Percentiles rank a stretch among this genome's conserved stretches.
phyloP scores from a whole-genome alignment of 2,329 filamentous ascomycete genomes.

The Macrophomina pseudophaseolina region DNA sequence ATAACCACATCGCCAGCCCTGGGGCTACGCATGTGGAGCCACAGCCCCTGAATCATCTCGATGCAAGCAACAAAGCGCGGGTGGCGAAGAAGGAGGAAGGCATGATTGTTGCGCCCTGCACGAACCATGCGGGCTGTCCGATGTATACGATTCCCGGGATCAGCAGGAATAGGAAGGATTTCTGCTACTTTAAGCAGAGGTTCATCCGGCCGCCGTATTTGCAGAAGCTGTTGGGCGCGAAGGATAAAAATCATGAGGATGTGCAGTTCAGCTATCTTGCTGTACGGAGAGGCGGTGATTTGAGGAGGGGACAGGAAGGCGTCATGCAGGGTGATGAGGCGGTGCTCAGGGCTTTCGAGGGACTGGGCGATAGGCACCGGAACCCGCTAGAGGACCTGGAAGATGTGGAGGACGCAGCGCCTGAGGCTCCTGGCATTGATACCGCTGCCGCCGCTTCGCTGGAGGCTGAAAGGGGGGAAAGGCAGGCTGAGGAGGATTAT shows the following conservation, averaged over 20 bases:
- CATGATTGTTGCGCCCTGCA: constrained; percentile 73
- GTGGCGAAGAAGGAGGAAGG: constrained; percentile 58
- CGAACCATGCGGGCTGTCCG: constrained; percentile 84
- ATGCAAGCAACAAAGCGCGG: constrained; percentile 38
- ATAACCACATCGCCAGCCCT: constrained; percentile 73
- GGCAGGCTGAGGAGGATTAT: neutral
- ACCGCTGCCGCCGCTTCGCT: neutral
- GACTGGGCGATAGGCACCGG: constrained; percentile 57
- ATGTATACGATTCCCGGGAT: constrained; percentile 80
- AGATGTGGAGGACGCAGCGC: constrained; percentile 26
- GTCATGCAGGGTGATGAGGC: constrained; percentile 62
- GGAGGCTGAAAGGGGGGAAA: neutral
- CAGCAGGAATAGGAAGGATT: constrained; percentile 79
- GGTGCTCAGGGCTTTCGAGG: constrained; percentile 68
- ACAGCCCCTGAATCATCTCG: constrained; percentile 36
- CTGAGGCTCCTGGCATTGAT: constrained; percentile 29
- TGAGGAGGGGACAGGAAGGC: constrained; percentile 48
- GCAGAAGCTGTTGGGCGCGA: constrained; percentile 73
- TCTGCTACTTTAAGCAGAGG: constrained; percentile 88
- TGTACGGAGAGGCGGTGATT: constrained; percentile 75
- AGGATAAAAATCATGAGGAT: constrained; percentile 82
- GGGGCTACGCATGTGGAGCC: constrained; percentile 51
- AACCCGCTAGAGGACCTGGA: constrained; percentile 12
- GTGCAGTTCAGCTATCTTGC: constrained; percentile 89
- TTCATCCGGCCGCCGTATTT: constrained; percentile 84